A percentile compares a stretch with the other conserved stretches of the same genome.
phyloP scores from a whole-genome alignment of 441 rosid species.

The Erysimum cheiri region DNA sequence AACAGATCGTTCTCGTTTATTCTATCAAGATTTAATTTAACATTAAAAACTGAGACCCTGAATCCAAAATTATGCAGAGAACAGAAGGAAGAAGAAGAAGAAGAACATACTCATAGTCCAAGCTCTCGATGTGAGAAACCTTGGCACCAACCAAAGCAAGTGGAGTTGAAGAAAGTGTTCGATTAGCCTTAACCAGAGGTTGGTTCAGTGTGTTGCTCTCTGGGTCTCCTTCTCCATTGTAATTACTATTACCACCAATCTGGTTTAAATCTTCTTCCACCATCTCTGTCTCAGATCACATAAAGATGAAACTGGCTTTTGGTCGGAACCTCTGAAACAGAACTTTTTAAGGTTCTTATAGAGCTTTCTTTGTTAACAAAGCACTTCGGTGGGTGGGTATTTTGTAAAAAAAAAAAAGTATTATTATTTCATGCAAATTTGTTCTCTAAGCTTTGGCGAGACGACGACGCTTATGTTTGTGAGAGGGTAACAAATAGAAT shows the following conservation, averaged over 20 bases:
- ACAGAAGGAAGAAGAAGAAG: slow-evolving; percentile 9
- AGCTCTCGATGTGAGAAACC: slow-evolving; percentile 87
- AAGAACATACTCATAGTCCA: slow-evolving; percentile 79
- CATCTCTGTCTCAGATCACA: slow-evolving; percentile 44
- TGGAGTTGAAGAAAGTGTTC: slow-evolving; percentile 76
- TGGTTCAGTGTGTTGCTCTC: slow-evolving; percentile 67
- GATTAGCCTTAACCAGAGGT: slow-evolving; percentile 78
- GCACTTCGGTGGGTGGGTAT: slow-evolving; percentile 19
- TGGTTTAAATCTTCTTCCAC: slow-evolving; percentile 61
- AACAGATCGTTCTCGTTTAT: slow-evolving; percentile 91
- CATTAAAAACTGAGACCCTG: neutral
- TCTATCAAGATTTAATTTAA: slow-evolving; percentile 47
- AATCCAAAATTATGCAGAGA: slow-evolving; percentile 9
- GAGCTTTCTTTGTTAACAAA: slow-evolving; percentile 37
- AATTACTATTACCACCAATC: slow-evolving; percentile 40
- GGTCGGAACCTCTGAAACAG: slow-evolving; percentile 46
- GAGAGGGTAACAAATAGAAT: slow-evolving; percentile 34
- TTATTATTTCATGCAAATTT: slow-evolving; percentile 28
- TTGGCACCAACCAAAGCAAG: slow-evolving; percentile 87
- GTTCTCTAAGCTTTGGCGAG: neutral
- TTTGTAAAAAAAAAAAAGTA: neutral
- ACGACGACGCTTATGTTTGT: slow-evolving; percentile 26
- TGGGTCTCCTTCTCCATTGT: slow-evolving; percentile 60
- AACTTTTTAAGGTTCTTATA: slow-evolving; percentile 41
- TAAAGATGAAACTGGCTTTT: slow-evolving; percentile 40